Evolutionary conservation across 2,329 filamentous ascomycete genomes (phyloP).

Genomic region (Aspergillus sp.): DNA sequence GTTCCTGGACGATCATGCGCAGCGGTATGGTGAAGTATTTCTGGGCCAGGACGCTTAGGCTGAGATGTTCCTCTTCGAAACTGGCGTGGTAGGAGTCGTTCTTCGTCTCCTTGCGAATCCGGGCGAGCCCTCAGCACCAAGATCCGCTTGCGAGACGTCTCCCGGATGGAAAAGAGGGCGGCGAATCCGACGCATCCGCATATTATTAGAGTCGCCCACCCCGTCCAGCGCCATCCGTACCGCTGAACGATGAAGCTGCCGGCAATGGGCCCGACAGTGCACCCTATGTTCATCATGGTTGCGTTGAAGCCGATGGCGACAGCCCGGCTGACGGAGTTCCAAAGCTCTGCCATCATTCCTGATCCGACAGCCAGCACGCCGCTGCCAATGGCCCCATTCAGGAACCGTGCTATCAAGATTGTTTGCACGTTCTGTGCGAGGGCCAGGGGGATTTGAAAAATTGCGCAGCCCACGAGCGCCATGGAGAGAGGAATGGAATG

Average conservation of each 20-base stretch:
- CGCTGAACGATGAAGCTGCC: constrained; percentile 48
- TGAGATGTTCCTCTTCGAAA: constrained; percentile 37
- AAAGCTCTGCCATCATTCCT: constrained; percentile 48
- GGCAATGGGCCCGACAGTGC: constrained; percentile 46
- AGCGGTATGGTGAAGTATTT: constrained; percentile 43
- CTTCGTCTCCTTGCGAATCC: constrained; percentile 44
- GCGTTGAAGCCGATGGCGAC: constrained; percentile 43
- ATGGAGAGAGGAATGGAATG: constrained; percentile 46
- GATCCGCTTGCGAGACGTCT: constrained; percentile 48
- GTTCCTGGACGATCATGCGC: constrained; percentile 44
- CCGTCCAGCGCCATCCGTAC: constrained; percentile 55
- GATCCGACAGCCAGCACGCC: constrained; percentile 49
- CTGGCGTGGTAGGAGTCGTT: constrained; percentile 43
- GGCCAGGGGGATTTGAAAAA: constrained; percentile 54
- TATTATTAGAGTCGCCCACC: constrained; percentile 53
- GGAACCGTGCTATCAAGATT: constrained; percentile 52
- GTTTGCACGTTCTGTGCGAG: constrained; percentile 51
- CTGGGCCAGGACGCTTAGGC: constrained; percentile 29
- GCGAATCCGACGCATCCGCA: constrained; percentile 38
- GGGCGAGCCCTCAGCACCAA: constrained; percentile 45
- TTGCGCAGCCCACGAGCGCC: constrained; percentile 45
- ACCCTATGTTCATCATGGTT: constrained; percentile 47
- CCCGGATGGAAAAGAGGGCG: constrained; percentile 44
- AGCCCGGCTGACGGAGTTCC: constrained; percentile 41
- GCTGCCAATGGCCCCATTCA: constrained; percentile 50